A percentile compares a stretch with the other conserved stretches of the same genome.
Evolutionary conservation across 805 yeast species (phyloP).

Genomic region (Lipomyces oligophaga): DNA sequence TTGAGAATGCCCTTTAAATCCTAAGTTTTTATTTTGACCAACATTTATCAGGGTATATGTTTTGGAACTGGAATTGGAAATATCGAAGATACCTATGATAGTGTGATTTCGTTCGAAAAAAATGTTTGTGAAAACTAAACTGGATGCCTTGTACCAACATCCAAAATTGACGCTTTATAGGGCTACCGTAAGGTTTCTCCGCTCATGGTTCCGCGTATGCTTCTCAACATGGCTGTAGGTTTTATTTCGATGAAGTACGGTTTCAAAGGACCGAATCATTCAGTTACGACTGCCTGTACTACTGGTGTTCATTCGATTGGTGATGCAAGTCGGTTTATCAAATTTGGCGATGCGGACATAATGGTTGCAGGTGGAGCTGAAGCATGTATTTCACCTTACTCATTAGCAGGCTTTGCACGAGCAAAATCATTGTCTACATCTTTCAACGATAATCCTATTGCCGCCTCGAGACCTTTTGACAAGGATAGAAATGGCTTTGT

Average conservation of each 20-base stretch:
- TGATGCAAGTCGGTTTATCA: conserved; percentile 80
- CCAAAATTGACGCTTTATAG: too few species aligned
- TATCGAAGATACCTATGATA: conserved; percentile 65
- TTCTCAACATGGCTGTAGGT: conserved; percentile 94
- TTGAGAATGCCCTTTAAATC: not conserved
- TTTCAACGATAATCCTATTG: conserved; percentile 56
- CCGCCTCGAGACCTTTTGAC: conserved; percentile 88
- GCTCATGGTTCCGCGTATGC: conserved; percentile 73
- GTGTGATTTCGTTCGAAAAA: conserved; percentile 48
- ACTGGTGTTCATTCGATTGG: conserved; percentile 93
- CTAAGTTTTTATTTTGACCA: not conserved
- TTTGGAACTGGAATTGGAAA: conserved; percentile 94
- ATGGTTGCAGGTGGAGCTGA: conserved; percentile 96
- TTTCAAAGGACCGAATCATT: conserved; percentile 78
- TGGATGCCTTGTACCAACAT: too few species aligned
- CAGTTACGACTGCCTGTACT: conserved; percentile 94
- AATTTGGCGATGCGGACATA: conserved; percentile 74
- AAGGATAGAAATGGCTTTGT: conserved; percentile 77
- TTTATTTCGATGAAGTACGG: conserved; percentile 76
- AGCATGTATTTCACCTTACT: conserved; percentile 76
- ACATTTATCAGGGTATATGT: conserved; percentile 57
- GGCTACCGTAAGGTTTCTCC: conserved; percentile 79
- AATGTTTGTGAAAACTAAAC: conserved; percentile 30
- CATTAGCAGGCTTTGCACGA: conserved; percentile 86
- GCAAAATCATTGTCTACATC: conserved; percentile 73